Base-by-base conservation (phyloP, 495 filamentous ascomycete genomes). In the Penicillium riverlandense region DNA sequence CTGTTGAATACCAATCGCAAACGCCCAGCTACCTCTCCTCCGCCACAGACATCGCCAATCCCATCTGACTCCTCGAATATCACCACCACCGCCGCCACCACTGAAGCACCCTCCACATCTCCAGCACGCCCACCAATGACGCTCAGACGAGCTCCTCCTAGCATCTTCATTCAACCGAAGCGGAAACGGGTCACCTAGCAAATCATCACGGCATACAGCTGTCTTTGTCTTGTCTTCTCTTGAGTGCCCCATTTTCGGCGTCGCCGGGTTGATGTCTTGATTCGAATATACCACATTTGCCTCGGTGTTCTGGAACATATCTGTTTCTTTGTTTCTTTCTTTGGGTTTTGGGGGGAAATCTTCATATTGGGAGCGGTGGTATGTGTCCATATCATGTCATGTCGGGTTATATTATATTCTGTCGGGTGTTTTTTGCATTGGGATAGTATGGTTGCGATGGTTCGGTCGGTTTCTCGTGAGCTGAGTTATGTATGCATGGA, bases 101-200 rank as follows among this genome's bases (percentile, higher is more conserved):
- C 43, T 34, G 29, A 44, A 7, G 35, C 42, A 16, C 1, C 37
- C 27, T 41, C 35, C 28, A 38, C 38, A 15, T 29, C 54, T 6
- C 46, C 54, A 12, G 37, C 47, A 7, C 61, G 61, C 12, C 58
- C 50, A 11, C 43, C 50, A 30, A 36, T 57, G 4, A 45, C 62
- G 30, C 60, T 61, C 14, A 68, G 66, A 40, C 54, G 67, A 38
- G 52, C 62, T 6, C 43, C 60, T 11, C 61, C 59, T 2, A 67
- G 53, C 44, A 49, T 70, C 2, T 70, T 72, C 49, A 66, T 71
- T 34, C 67, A 63, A 14, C 62, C 64, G 8, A 70, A 68, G 45
- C 63, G 61, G 12, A 65, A 54, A 39, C 64, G 55, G 7, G 33
- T 61, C 22, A 37, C 43, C 8, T 61, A 39, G 7, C 3, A 22